phyloP scores from a whole-genome alignment of 495 filamentous ascomycete genomes.

The Geopyxis carbonaria region DNA sequence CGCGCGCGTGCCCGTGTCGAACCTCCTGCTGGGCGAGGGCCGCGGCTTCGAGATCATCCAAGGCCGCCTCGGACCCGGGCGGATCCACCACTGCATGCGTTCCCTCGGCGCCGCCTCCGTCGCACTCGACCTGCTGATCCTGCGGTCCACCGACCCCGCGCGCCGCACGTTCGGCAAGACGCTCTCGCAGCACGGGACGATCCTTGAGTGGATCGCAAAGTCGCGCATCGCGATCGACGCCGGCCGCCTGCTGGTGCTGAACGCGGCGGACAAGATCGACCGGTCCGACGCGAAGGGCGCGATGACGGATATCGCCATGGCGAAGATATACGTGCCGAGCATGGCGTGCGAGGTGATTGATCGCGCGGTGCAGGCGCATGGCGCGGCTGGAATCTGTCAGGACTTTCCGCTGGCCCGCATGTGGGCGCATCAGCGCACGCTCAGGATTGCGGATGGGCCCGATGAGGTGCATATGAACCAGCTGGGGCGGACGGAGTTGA shows the following conservation, averaged over 20 bases:
- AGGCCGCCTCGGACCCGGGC: conserved; percentile 74
- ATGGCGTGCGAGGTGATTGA: conserved; percentile 67
- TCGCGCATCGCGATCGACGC: conserved; percentile 83
- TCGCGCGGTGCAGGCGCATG: conserved; percentile 71
- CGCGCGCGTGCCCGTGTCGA: conserved; percentile 59
- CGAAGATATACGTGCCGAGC: conserved; percentile 68
- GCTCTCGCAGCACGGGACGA: conserved; percentile 68
- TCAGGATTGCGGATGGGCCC: conserved; percentile 76
- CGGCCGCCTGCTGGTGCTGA: conserved; percentile 67
- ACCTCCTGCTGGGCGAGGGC: conserved; percentile 74
- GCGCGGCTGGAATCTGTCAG: conserved; percentile 72
- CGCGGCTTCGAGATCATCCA: conserved; percentile 96
- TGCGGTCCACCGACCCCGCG: conserved; percentile 70
- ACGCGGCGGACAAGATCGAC: conserved; percentile 82
- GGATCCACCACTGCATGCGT: conserved; percentile 91
- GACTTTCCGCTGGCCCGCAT: conserved; percentile 76
- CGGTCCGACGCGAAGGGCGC: conserved; percentile 61
- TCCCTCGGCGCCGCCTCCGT: conserved; percentile 70
- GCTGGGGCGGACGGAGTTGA: conserved; percentile 72
- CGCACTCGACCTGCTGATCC: conserved; percentile 76
- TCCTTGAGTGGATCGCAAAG: conserved; percentile 83
- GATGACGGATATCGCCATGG: conserved; percentile 69
- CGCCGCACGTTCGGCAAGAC: conserved; percentile 73
- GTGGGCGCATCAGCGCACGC: conserved; percentile 70
- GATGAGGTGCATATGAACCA: conserved; percentile 92